Percentiles rank a stretch among this genome's conserved stretches.
Evolutionary conservation across 768 basidiomycete genomes (phyloP).

Genomic region (Hericium rajendrae): DNA sequence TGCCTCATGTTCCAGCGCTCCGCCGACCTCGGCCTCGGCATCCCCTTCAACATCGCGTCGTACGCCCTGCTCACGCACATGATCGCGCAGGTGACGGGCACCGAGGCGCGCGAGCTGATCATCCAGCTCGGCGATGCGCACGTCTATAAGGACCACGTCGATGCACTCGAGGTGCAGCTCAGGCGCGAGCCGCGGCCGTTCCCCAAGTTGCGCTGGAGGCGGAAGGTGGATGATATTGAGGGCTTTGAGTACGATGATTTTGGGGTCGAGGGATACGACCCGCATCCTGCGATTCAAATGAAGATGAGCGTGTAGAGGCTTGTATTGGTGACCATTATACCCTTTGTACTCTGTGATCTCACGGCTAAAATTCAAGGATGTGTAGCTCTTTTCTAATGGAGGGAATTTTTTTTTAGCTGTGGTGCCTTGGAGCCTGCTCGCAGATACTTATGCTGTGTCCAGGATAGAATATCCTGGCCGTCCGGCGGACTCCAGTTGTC

Average conservation of each 20-base stretch:
- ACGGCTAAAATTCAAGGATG: background rate
- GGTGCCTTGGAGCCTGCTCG: background rate
- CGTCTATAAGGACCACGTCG: conserved; percentile 87
- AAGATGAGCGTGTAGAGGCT: conserved; percentile 78
- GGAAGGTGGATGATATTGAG: conserved; percentile 66
- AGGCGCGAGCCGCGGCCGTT: conserved; percentile 70
- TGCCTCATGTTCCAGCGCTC: conserved; percentile 98
- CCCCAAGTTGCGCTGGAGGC: conserved; percentile 68
- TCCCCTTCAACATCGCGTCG: conserved; percentile 99
- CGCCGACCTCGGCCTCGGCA: conserved; percentile 92
- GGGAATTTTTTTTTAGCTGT: background rate
- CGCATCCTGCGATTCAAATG: conserved; percentile 81
- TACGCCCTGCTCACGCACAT: conserved; percentile 96
- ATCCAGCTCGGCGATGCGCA: conserved; percentile 98
- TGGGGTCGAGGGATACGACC: conserved; percentile 78
- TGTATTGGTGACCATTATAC: background rate
- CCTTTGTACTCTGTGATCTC: background rate
- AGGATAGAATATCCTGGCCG: too few relatives aligned
- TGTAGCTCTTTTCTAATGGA: too few relatives aligned
- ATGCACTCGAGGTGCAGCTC: conserved; percentile 77
- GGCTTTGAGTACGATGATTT: conserved; percentile 76
- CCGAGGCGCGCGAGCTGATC: conserved; percentile 80
- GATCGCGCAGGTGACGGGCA: conserved; percentile 88
- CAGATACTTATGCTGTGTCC: background rate
- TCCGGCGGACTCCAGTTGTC: too few relatives aligned